phyloP scores from a whole-genome alignment of 164 flowering plant genomes.

The Kalanchoe fedtschenkoi region DNA sequence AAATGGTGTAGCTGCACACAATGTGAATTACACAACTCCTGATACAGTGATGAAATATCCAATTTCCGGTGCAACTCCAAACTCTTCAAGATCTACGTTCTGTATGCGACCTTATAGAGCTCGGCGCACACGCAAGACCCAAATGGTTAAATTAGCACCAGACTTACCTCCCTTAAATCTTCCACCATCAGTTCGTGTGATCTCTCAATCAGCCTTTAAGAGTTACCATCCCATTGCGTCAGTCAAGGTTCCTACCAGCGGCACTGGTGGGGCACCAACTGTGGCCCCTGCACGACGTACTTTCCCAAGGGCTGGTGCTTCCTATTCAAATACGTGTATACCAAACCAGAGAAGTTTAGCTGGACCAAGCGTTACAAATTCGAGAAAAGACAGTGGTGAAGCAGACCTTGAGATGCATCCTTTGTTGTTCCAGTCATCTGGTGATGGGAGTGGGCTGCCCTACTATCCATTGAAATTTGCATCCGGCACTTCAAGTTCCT shows the following conservation, averaged over 20 bases:
- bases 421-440: conserved; percentile 57
- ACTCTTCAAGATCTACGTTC: conserved; percentile 22
- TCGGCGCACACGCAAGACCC: conserved; percentile 31
- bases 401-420: conserved; percentile 88
- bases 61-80: conserved; percentile 16
- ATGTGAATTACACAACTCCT: conserved; percentile 4
- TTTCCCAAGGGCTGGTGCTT: conserved; percentile 11
- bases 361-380: not conserved
- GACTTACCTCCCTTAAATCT: conserved; percentile 88
- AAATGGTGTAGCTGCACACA: not conserved
- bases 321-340: conserved; percentile 7
- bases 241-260: conserved; percentile 12
- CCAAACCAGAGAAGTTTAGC: not conserved
- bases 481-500: conserved; percentile 31
- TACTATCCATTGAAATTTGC: conserved; percentile 30
- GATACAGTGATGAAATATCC: conserved; percentile 15
- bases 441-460: conserved; percentile 32
- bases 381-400: conserved; percentile 31
- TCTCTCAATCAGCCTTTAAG: conserved; percentile 63
- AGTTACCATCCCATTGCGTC: conserved; percentile 26
- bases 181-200: conserved; percentile 80
- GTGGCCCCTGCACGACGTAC: conserved; percentile 15
- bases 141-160: conserved; percentile 76
- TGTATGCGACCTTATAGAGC: conserved; percentile 38
- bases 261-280: conserved; percentile 20